A percentile compares a stretch with the other conserved stretches of the same genome.
phyloP scores from a whole-genome alignment of 192 early-diverging fungal genomes.

The Gamsiella multidivaricata region DNA sequence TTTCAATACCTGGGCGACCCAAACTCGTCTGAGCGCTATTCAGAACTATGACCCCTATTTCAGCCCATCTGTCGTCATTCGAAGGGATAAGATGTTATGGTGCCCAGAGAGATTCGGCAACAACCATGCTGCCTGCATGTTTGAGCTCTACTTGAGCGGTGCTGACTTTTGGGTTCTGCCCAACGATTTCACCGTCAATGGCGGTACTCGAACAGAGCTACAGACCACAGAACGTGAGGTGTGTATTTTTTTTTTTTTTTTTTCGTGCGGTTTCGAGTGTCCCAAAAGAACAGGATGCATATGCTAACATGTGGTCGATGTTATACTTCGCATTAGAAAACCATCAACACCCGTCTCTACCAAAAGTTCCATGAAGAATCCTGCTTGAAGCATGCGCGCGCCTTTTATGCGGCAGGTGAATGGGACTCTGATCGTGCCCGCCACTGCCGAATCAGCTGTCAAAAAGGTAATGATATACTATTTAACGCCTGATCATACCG shows the following conservation, averaged over 20 bases:
- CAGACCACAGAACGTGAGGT: constrained; percentile 60
- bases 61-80: constrained; percentile 63
- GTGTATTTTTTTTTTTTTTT: constrained; percentile 14
- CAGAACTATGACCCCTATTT: constrained; percentile 71
- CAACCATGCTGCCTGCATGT: constrained; percentile 65
- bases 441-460: constrained; percentile 58
- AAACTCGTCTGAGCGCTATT: constrained; percentile 52
- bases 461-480: constrained; percentile 31
- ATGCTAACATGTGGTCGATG: too few species aligned
- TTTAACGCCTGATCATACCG: not conserved
- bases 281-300: too few species aligned
- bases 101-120: constrained; percentile 69
- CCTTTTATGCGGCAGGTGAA: constrained; percentile 60
- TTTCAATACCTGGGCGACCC: constrained; percentile 58
- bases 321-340: constrained; percentile 55
- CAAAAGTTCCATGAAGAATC: constrained; percentile 68
- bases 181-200: constrained; percentile 55
- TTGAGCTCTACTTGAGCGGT: constrained; percentile 62
- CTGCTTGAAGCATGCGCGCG: constrained; percentile 67
- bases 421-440: constrained; percentile 62
- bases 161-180: constrained; percentile 68
- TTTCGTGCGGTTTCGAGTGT: constrained; percentile 1
- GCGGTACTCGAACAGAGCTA: constrained; percentile 20
- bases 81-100: constrained; percentile 62
- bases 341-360: constrained; percentile 65